Conservation (phyloP, 208 protist species). For the Trypanosoma conorhini region DNA sequence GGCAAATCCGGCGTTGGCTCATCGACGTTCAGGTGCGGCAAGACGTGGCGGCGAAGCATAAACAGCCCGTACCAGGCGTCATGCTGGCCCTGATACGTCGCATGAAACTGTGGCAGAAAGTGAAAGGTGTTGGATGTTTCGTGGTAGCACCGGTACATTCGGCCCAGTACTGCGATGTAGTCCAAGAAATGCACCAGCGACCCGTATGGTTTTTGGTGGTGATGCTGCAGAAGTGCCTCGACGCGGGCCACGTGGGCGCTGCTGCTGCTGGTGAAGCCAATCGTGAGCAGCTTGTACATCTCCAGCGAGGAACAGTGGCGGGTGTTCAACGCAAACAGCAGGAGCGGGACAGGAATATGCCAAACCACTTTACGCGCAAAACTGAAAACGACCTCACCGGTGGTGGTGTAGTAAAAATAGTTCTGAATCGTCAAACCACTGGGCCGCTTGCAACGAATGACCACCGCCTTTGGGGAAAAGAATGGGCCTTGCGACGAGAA, state of each 20-base stretch:
- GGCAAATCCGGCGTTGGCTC: slow-evolving; percentile 66
- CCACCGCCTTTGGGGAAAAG: slow-evolving; percentile 96
- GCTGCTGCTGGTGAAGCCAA: slow-evolving; percentile 53
- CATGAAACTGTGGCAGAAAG: slow-evolving; percentile 77
- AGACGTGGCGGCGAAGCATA: slow-evolving; percentile 84
- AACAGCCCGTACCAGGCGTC: slow-evolving; percentile 93
- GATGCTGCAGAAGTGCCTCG: slow-evolving; percentile 89
- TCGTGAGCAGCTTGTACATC: slow-evolving; percentile 66
- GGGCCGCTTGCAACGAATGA: slow-evolving; percentile 93
- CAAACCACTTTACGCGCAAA: slow-evolving; percentile 87
- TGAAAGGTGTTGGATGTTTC: slow-evolving; percentile 63
- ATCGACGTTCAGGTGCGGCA: slow-evolving; percentile 85
- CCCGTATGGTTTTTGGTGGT: slow-evolving; percentile 79
- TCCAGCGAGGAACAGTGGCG: slow-evolving; percentile 53
- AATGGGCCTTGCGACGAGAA: slow-evolving; percentile 91
- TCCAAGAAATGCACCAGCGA: slow-evolving; percentile 69
- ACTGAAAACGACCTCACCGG: slow-evolving; percentile 86
- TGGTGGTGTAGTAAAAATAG: slow-evolving; percentile 97
- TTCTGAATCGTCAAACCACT: slow-evolving; percentile 95
- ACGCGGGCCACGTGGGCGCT: slow-evolving; percentile 65
- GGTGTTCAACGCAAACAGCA: slow-evolving; percentile 72
- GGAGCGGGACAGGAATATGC: slow-evolving; percentile 80
- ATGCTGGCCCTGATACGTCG: slow-evolving; percentile 68
- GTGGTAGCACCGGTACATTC: slow-evolving; percentile 84
- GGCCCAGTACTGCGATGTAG: slow-evolving; percentile 76